These are phyloP conservation scores for Parastagonospora avenae DNA, from an alignment of 2,329 filamentous ascomycete genomes.

Conservation along the genomic window DNA sequence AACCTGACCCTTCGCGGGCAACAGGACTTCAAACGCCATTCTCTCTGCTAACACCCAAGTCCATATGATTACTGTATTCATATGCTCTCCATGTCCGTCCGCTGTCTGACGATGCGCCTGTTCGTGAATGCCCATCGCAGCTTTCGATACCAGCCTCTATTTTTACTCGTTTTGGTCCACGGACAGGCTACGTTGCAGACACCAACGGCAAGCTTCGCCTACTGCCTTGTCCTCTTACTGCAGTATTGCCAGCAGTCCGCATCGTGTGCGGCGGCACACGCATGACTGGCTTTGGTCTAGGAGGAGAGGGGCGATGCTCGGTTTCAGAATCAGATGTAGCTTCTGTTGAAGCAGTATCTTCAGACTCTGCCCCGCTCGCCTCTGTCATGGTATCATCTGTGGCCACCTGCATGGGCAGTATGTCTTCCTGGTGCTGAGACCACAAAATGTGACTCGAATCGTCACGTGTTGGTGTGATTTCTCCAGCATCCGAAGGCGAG, in stretches of 20 bases:
- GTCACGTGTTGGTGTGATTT: not conserved
- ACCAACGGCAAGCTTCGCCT: constrained; percentile 33
- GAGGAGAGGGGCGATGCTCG: constrained; percentile 2
- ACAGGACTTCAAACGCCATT: no score
- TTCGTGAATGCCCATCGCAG: not conserved
- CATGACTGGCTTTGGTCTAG: constrained; percentile 9
- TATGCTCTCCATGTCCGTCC: no score
- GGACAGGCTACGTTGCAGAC: constrained; percentile 27
- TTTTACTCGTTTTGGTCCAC: not conserved
- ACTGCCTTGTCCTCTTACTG: constrained; percentile 17
- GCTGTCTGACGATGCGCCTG: not conserved
- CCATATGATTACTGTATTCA: no score
- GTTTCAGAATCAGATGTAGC: constrained; percentile 27
- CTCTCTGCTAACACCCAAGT: no score
- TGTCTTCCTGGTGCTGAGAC: no score
- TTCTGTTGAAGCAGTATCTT: constrained; percentile 27
- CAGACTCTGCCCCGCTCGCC: constrained; percentile 29
- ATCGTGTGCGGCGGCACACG: constrained; percentile 28
- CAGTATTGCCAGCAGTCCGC: constrained; percentile 32
- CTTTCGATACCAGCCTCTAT: not conserved
- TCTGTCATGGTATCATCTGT: constrained; percentile 11
- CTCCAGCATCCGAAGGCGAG: no score
- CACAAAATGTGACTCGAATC: no score
- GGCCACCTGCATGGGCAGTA: not conserved
- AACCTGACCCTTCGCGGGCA: no score